Evolutionary conservation across 176 grass and related monocot genomes (phyloP).

Genomic region (Paspalum vaginatum): DNA sequence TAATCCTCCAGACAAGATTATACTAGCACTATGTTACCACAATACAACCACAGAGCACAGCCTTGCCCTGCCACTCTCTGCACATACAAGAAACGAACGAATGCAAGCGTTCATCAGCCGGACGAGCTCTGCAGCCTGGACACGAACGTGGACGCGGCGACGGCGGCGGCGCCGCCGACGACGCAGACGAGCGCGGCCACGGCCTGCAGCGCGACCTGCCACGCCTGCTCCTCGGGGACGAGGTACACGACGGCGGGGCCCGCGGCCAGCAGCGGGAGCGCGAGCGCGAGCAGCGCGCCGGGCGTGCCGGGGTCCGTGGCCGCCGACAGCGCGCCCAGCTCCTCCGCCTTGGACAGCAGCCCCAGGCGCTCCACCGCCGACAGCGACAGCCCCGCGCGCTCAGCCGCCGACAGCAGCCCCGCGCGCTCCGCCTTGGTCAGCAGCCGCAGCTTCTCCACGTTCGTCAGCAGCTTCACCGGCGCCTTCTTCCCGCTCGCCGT

Average conservation of each 20-base stretch:
- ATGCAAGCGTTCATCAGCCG: background rate
- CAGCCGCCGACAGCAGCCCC: slow-evolving; percentile 78
- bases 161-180: slow-evolving; percentile 70
- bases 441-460: slow-evolving; percentile 92
- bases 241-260: slow-evolving; percentile 76
- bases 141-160: slow-evolving; percentile 86
- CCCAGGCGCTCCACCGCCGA: slow-evolving; percentile 79
- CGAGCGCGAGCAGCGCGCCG: slow-evolving; percentile 57
- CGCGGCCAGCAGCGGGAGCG: slow-evolving; percentile 55
- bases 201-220: slow-evolving; percentile 83
- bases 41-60: background rate
- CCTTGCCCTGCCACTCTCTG: background rate
- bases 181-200: slow-evolving; percentile 63
- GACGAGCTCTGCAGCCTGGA: slow-evolving; percentile 80
- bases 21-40: too few relatives aligned
- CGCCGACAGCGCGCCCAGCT: slow-evolving; percentile 82
- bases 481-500: slow-evolving; percentile 18
- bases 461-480: slow-evolving; percentile 83
- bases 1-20: too few relatives aligned
- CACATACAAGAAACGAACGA: background rate
- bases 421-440: slow-evolving; percentile 95
- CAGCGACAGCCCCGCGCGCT: slow-evolving; percentile 85
- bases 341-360: slow-evolving; percentile 92
- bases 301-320: slow-evolving; percentile 78
- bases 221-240: slow-evolving; percentile 79